Evolutionary conservation across 2,329 filamentous ascomycete species (phyloP), one percentile per base, ranked within the genome.

Genomic region (Xylariaceae sp.): DNA sequence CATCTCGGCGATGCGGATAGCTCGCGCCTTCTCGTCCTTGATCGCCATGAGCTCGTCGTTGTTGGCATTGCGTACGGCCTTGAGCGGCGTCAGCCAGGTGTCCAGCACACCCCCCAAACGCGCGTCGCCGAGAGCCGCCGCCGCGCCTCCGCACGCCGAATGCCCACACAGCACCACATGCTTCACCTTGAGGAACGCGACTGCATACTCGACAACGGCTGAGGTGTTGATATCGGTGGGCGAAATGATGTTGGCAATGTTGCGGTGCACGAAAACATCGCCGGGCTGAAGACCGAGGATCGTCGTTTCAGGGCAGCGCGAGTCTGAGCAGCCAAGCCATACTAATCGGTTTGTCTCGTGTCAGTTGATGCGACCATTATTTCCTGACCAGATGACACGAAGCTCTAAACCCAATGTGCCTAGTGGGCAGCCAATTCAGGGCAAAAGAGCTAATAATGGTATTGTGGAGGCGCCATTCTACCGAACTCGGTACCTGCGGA

Each of bases 251-350:
- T 95, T 95, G 73, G 89, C 91, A 70, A 96, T 92, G 77, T 95
- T 95, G 70, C 91, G 88, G 78, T 95, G 91, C 46, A 91, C 88
- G 71, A 95, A 95, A 62, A 95, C 86, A 65, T 95, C 90, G 54
- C 91, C 91, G 3, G 91, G 89, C 66, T 90, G 81, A 53, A 91
- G 80, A 66, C 88, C 86, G 23, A 92, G 81, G 66, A 96, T 81
- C 42, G 86, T 91, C 4, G 89, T 93, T 73, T 94, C 91, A 1
- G 91, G 91, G 62, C 90, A 87, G 60, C 91, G 88, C 32, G 87
- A 91, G 77, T 95, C 91, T 65, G 89, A 89, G 76, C 91, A 96
- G 55, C 91, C 91, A 61, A 95, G 82, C 91, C 91, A 95, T 53
- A 95, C 80, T 83, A 51, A 16, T 32, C 2, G 27, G 9, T 10